Percentiles rank a stretch among this genome's conserved stretches.
phyloP scores from a whole-genome alignment of 306 rosid genomes.

The Medicago arabica region DNA sequence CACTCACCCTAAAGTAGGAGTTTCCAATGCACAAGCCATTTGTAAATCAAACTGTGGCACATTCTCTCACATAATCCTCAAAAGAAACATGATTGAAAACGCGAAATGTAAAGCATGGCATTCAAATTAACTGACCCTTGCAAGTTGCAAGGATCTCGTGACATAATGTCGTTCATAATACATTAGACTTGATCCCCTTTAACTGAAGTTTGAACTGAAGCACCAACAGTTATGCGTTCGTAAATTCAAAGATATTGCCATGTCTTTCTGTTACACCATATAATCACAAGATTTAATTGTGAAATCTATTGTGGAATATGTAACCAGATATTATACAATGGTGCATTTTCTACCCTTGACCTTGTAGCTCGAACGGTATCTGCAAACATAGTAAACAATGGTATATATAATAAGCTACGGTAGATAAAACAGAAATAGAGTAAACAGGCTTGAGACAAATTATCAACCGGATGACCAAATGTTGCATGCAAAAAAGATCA shows the following conservation, averaged over 20 bases:
- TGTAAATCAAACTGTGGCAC: not conserved
- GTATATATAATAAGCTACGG: not conserved
- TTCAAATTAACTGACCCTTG: slow-evolving; percentile 1
- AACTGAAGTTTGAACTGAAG: not conserved
- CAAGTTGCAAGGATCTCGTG: not conserved
- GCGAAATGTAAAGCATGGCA: not conserved
- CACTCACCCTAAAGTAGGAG: not conserved
- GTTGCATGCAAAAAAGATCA: not conserved
- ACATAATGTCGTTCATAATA: not conserved
- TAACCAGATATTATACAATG: not conserved
- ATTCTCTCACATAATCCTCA: not conserved
- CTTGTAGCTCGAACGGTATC: slow-evolving; percentile 1
- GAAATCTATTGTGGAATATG: not conserved
- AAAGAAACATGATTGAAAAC: not conserved
- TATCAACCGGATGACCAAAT: not conserved
- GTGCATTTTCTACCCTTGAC: slow-evolving; percentile 18
- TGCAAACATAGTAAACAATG: slow-evolving; percentile 24
- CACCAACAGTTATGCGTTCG: not conserved
- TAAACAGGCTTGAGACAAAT: slow-evolving; percentile 14
- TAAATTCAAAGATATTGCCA: not conserved
- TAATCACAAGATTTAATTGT: not conserved
- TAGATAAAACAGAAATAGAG: not conserved
- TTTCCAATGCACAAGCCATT: not conserved
- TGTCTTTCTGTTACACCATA: not conserved
- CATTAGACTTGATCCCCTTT: slow-evolving; percentile 3